These are phyloP conservation scores for Thermomyces lanuginosus DNA, from an alignment of 2,329 filamentous ascomycete genomes.

Conservation along the genomic window DNA sequence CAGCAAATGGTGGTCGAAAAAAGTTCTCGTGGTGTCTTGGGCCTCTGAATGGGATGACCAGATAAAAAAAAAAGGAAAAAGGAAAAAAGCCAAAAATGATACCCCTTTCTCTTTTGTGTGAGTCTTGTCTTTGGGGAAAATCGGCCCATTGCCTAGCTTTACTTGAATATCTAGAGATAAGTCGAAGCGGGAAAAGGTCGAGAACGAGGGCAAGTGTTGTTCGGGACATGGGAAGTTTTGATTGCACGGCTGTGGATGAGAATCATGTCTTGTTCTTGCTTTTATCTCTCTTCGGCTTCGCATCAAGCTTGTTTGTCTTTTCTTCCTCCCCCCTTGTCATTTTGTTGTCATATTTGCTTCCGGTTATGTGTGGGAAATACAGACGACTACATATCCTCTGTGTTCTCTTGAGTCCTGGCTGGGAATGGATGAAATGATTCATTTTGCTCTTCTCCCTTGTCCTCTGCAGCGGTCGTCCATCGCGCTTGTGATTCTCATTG, in stretches of 20 bases:
- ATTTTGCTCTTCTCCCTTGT: too few species aligned
- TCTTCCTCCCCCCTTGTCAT: slow-evolving; percentile 12
- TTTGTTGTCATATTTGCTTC: slow-evolving; percentile 9
- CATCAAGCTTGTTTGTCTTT: slow-evolving; percentile 13
- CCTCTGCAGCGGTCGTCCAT: too few species aligned
- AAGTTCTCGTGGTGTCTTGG: slow-evolving; percentile 24
- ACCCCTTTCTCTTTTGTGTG: slow-evolving; percentile 27
- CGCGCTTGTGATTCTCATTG: too few species aligned
- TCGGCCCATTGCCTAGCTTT: slow-evolving; percentile 21
- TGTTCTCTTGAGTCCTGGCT: too few species aligned
- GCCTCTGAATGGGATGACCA: slow-evolving; percentile 1
- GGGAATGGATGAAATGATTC: too few species aligned
- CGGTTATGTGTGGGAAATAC: slow-evolving; percentile 2
- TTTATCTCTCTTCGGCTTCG: slow-evolving; percentile 7
- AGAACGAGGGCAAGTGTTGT: too few species aligned
- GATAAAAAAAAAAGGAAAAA: slow-evolving; percentile 11
- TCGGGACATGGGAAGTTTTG: too few species aligned
- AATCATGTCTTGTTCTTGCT: slow-evolving; percentile 4
- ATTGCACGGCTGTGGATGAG: too few species aligned
- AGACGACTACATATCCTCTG: too few species aligned
- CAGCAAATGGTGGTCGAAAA: slow-evolving; percentile 21
- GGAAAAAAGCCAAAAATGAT: slow-evolving; percentile 25
- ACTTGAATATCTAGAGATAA: slow-evolving; percentile 15
- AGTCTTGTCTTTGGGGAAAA: slow-evolving; percentile 21
- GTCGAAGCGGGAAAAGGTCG: slow-evolving; percentile 10